Conservation (phyloP, 805 yeast species). For the Zygoascus biomembranicola region DNA sequence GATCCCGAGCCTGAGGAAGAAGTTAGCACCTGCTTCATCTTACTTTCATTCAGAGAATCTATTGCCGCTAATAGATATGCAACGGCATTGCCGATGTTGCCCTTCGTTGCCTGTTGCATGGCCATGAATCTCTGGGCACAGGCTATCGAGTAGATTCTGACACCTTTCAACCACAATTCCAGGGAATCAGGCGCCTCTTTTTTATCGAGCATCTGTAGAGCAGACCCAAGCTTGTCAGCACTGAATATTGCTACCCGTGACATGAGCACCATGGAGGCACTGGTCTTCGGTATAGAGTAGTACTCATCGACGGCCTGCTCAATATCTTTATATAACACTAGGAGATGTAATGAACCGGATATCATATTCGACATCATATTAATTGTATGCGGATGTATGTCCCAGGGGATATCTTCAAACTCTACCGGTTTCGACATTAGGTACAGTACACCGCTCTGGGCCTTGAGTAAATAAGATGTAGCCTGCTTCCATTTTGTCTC, state of each 20-base stretch:
- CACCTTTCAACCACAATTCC: conserved; percentile 21
- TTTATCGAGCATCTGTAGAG: conserved; percentile 18
- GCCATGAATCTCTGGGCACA: conserved; percentile 23
- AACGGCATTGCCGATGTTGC: conserved; percentile 24
- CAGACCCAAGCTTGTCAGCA: conserved; percentile 23
- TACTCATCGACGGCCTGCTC: conserved; percentile 4
- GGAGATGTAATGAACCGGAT: conserved; percentile 24
- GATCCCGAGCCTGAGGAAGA: not conserved
- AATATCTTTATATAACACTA: conserved; percentile 19
- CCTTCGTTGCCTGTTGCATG: conserved; percentile 18
- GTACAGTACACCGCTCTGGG: conserved; percentile 19
- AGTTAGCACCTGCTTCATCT: conserved; percentile 1
- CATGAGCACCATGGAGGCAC: conserved; percentile 21
- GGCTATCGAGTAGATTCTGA: conserved; percentile 21
- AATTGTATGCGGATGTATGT: conserved; percentile 18
- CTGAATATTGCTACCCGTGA: conserved; percentile 27
- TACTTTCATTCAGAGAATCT: conserved; percentile 12
- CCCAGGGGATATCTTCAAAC: conserved; percentile 12
- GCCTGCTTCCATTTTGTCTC: conserved; percentile 18
- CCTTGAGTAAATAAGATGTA: conserved; percentile 21
- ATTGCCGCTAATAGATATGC: conserved; percentile 20
- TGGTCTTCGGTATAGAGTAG: conserved; percentile 6
- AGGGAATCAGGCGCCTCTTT: conserved; percentile 11
- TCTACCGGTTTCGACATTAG: conserved; percentile 13
- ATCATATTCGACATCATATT: conserved; percentile 17